Evolutionary conservation across 192 early-diverging fungal species (phyloP).

Genomic region (Umbelopsis sp.): DNA sequence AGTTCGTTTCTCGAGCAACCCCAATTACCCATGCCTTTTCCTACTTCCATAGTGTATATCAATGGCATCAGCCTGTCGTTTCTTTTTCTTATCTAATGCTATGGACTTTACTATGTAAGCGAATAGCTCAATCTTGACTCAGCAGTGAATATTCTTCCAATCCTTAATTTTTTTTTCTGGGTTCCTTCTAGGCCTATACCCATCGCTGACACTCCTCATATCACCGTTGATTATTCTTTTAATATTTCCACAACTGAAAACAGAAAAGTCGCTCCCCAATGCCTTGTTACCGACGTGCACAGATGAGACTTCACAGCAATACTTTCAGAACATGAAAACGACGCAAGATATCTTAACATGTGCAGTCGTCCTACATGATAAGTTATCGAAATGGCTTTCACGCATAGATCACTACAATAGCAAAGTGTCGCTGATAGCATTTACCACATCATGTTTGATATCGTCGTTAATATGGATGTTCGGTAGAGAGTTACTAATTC

Average conservation of each 20-base stretch:
- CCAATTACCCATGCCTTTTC: conserved; percentile 24
- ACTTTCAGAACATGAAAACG: conserved; percentile 67
- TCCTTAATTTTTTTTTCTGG: background rate
- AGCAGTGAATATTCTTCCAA: background rate
- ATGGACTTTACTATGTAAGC: conserved; percentile 28
- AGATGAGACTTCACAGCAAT: conserved; percentile 55
- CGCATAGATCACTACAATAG: background rate
- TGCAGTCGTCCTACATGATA: background rate
- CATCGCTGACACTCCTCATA: conserved; percentile 17
- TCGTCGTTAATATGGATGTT: conserved; percentile 9
- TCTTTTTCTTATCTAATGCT: conserved; percentile 23
- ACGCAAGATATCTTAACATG: conserved; percentile 72
- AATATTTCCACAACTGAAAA: conserved; percentile 23
- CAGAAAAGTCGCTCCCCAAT: conserved; percentile 12
- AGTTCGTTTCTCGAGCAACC: conserved; percentile 34
- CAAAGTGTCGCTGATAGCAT: conserved; percentile 3
- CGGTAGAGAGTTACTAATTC: conserved; percentile 16
- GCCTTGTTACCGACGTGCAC: conserved; percentile 27
- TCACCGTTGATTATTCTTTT: conserved; percentile 27
- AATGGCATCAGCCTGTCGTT: conserved; percentile 19
- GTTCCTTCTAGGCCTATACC: conserved; percentile 28
- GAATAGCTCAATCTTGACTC: background rate
- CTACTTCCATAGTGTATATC: conserved; percentile 30
- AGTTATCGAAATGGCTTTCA: background rate
- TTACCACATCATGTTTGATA: background rate